A percentile compares a stretch with the other conserved stretches of the same genome.
Evolutionary conservation across 768 basidiomycete species (phyloP).

Genomic region (Psilocybe azurescens): DNA sequence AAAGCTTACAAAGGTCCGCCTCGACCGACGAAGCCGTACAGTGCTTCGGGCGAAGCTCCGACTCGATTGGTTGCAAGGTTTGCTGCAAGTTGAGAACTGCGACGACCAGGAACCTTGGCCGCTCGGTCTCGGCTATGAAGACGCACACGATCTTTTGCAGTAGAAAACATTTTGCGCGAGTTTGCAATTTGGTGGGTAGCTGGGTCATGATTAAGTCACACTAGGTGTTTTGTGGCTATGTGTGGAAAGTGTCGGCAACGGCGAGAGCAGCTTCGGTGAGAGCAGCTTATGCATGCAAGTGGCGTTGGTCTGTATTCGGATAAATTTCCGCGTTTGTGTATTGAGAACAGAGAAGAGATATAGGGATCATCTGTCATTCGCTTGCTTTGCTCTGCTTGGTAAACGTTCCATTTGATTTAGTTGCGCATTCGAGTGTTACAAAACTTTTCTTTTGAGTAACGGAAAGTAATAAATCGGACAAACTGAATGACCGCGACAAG

Average conservation of each 20-base stretch:
- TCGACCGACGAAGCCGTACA: conserved; percentile 44
- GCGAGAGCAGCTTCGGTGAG: not conserved
- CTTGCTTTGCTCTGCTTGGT: too few species aligned
- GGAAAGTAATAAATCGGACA: not conserved
- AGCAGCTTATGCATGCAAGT: not conserved
- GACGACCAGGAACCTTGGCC: conserved; percentile 44
- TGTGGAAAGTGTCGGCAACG: not conserved
- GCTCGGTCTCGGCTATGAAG: conserved; percentile 40
- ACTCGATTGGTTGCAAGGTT: conserved; percentile 33
- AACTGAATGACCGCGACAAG: not conserved
- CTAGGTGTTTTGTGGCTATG: not conserved
- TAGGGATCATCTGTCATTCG: too few species aligned
- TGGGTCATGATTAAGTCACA: not conserved
- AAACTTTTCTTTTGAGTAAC: too few species aligned
- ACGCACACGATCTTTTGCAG: conserved; percentile 33
- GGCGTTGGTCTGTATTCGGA: not conserved
- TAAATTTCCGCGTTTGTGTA: not conserved
- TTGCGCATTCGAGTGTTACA: too few species aligned
- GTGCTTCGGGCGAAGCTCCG: conserved; percentile 35
- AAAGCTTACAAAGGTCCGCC: conserved; percentile 26
- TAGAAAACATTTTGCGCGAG: not conserved
- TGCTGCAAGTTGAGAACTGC: conserved; percentile 35
- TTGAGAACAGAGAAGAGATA: too few species aligned
- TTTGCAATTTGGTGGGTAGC: conserved; percentile 4
- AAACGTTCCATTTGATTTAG: too few species aligned